Evolutionary conservation across 352 stramenopile genomes (phyloP).

Genomic region (Globisporangium alternatum): DNA sequence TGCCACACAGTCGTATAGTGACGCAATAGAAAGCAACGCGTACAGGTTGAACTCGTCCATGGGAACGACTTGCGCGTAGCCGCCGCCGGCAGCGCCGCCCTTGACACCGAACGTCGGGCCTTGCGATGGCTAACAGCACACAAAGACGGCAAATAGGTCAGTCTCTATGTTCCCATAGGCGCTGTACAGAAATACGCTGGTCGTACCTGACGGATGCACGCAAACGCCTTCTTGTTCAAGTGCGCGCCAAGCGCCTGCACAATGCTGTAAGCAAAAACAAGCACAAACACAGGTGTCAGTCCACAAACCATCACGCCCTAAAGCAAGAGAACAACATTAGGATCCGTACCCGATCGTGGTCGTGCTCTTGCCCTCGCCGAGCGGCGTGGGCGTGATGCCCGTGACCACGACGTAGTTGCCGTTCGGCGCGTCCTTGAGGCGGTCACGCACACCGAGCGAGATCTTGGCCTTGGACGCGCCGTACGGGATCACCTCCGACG

Average conservation of each 20-base stretch:
- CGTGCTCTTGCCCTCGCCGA: conserved; percentile 99
- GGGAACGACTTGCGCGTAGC: conserved; percentile 94
- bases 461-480: conserved; percentile 92
- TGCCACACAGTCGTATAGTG: conserved; percentile 58
- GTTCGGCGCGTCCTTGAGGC: conserved; percentile 82
- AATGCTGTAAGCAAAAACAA: conserved; percentile 62
- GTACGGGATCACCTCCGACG: conserved; percentile 87
- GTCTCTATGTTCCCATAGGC: no score
- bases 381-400: conserved; percentile 97
- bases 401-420: conserved; percentile 98
- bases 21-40: conserved; percentile 41
- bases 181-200: conserved; percentile 28
- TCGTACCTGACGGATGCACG: conserved; percentile 94
- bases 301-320: not conserved
- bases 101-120: conserved; percentile 99
- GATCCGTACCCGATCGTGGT: conserved; percentile 92
- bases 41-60: conserved; percentile 99
- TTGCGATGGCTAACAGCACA: conserved; percentile 86
- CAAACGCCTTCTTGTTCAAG: conserved; percentile 93
- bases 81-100: conserved; percentile 72
- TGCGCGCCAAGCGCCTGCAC: conserved; percentile 93
- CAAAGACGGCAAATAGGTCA: not conserved
- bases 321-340: conserved; percentile 3
- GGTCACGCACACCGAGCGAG: conserved; percentile 85
- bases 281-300: conserved; percentile 35